Base-by-base conservation (phyloP, 2,329 filamentous ascomycete genomes). In the Colletotrichum coccodes region DNA sequence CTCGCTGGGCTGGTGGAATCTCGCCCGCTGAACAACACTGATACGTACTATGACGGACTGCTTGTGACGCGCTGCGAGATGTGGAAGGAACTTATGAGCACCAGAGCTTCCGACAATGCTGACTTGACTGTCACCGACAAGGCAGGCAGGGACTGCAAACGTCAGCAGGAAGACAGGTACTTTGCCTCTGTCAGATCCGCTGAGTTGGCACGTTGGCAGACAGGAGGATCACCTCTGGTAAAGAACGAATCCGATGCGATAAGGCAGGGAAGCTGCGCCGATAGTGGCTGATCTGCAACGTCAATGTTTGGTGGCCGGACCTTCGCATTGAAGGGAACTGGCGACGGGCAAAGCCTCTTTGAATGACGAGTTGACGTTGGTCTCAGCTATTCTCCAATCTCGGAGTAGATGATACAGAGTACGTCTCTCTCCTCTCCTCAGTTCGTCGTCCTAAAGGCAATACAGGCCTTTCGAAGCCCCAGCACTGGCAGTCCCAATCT, bases 21-120 rank as follows among this genome's bases (percentile, higher is more conserved):
- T 62, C 30, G 38, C 26, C 57, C 57, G 40, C 64, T 68, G 38
- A 58, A 46, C 44, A 26, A 60, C 50, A 47, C 56, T 34, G 32
- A 34, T 57, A 68, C 63, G 58, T 63, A 62, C 63, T 53, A 64
- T 68, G 64, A 67, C 64, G 64, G 59, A 26, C 65, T 59, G 60
- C 47, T 23, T 59, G 28, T 49, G 57, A 49, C 6, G 57, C 28
- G 11, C 34, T 52, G 34, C 34, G 46, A 50, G 8, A 21, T 28
- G 40, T 38, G 28, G 32, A 44, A n/a, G 40, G 53, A n/a, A 34
- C n/a, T n/a, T n/a, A 21, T 32, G 49, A 38, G 26, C 26, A 32
- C n/a, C 7, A 26, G 8, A 36, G 11, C 50, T 57, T 21, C 40
- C 38, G 38, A 38, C 32, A 56, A 12, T 61, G 46, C 46, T 61